Evolutionary conservation across 2,329 filamentous ascomycete species (phyloP).

Genomic region (Clonostachys solani): DNA sequence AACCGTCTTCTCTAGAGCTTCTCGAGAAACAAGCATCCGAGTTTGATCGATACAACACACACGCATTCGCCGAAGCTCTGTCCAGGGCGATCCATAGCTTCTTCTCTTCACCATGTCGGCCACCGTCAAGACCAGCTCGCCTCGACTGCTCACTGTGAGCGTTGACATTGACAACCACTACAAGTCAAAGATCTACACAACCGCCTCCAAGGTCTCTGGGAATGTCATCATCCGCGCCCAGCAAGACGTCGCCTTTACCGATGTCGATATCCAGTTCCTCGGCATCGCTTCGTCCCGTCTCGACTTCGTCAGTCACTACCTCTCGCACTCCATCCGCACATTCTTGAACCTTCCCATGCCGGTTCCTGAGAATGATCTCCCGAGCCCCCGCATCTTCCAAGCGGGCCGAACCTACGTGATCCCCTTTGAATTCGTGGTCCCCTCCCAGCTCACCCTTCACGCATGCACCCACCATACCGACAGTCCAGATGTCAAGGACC

Average conservation of each 20-base stretch:
- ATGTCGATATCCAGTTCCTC: constrained; percentile 47
- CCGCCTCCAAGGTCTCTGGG: constrained; percentile 45
- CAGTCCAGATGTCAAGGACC: constrained; percentile 39
- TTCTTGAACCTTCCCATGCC: constrained; percentile 56
- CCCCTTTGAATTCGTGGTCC: constrained; percentile 57
- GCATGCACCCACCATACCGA: constrained; percentile 48
- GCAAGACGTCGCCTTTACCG: constrained; percentile 43
- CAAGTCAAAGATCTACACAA: constrained; percentile 50
- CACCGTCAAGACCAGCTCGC: constrained; percentile 25
- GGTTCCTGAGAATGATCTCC: constrained; percentile 37
- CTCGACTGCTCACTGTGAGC: neutral
- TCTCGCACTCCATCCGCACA: constrained; percentile 42
- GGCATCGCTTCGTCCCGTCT: constrained; percentile 45
- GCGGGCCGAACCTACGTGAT: constrained; percentile 41
- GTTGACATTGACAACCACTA: constrained; percentile 50
- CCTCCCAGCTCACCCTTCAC: constrained; percentile 52
- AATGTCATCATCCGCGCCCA: constrained; percentile 38
- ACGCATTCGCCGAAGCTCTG: no score
- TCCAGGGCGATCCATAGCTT: no score
- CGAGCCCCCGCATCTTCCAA: constrained; percentile 40
- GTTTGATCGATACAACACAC: no score
- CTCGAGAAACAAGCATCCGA: no score
- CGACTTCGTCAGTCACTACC: constrained; percentile 43
- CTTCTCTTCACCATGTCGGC: constrained; percentile 9
- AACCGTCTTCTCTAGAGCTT: no score